Evolutionary conservation across 106 monocot genomes (phyloP).

Genomic region (Allium fistulosum): DNA sequence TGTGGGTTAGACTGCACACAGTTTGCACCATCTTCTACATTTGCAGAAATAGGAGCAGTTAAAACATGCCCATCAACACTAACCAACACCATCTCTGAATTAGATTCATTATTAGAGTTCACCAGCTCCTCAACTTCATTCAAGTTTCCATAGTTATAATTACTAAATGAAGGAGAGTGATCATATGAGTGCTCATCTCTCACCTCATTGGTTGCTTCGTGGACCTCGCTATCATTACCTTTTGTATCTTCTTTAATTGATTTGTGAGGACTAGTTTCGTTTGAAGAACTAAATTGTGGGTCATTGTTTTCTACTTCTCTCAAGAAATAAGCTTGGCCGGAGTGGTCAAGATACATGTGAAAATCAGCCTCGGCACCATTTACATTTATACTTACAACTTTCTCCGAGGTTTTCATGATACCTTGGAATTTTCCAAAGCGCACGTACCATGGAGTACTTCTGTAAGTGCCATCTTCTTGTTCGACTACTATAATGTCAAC

Average conservation of each 20-base stretch:
- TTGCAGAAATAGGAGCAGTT: constrained; percentile 70
- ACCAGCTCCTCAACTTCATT: constrained; percentile 75
- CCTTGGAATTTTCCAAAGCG: constrained; percentile 97
- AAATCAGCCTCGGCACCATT: constrained; percentile 75
- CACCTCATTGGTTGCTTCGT: constrained; percentile 10
- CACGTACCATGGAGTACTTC: constrained; percentile 97
- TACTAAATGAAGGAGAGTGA: constrained; percentile 23
- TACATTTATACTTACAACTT: constrained; percentile 72
- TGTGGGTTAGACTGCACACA: constrained; percentile 74
- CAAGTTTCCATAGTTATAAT: constrained; percentile 66
- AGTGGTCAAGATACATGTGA: constrained; percentile 90
- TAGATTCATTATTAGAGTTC: constrained; percentile 46
- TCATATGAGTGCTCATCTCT: constrained; percentile 13
- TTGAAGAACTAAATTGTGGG: neutral
- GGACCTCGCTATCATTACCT: constrained; percentile 4
- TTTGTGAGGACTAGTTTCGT: constrained; percentile 14
- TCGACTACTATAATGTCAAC: constrained; percentile 90
- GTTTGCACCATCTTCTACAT: constrained; percentile 42
- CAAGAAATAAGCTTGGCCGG: constrained; percentile 91
- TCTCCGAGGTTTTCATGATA: constrained; percentile 83
- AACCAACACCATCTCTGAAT: constrained; percentile 81
- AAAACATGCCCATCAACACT: constrained; percentile 98
- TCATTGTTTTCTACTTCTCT: constrained; percentile 43
- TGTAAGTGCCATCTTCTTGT: constrained; percentile 88
- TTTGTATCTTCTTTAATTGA: constrained; percentile 13